Evolutionary conservation across 2,329 filamentous ascomycete species (phyloP).

Genomic region (Ophiostoma sp.): DNA sequence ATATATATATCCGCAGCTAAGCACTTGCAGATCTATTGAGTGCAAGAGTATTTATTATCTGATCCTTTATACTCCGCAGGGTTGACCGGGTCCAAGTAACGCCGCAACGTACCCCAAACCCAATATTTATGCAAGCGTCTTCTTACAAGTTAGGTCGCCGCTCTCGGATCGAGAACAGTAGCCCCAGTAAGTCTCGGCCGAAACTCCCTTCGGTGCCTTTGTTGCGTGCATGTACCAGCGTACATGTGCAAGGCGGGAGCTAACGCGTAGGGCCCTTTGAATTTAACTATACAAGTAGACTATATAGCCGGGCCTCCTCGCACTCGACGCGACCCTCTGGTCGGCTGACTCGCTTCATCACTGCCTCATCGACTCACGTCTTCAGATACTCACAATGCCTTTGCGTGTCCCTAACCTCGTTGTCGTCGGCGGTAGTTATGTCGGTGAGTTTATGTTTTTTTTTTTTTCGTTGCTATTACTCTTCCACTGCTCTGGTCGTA

Average conservation of each 20-base stretch:
- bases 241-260: neutral
- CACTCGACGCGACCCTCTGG: neutral
- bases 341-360: neutral
- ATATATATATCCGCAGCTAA: neutral
- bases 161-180: neutral
- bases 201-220: neutral
- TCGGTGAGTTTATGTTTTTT: conserved; percentile 14
- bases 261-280: neutral
- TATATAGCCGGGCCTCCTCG: neutral
- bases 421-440: conserved; percentile 25
- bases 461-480: neutral
- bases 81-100: conserved; percentile 1
- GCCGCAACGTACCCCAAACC: neutral
- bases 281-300: neutral
- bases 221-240: neutral
- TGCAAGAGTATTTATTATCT: neutral
- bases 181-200: conserved; percentile 1
- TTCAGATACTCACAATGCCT: conserved; percentile 11
- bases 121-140: neutral
- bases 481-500: neutral
- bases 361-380: neutral
- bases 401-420: conserved; percentile 20
- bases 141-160: neutral
- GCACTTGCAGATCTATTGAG: neutral
- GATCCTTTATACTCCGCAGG: neutral